Evolutionary conservation across 129 eudicot species (phyloP).

Genomic region (Kitagawia praeruptora): DNA sequence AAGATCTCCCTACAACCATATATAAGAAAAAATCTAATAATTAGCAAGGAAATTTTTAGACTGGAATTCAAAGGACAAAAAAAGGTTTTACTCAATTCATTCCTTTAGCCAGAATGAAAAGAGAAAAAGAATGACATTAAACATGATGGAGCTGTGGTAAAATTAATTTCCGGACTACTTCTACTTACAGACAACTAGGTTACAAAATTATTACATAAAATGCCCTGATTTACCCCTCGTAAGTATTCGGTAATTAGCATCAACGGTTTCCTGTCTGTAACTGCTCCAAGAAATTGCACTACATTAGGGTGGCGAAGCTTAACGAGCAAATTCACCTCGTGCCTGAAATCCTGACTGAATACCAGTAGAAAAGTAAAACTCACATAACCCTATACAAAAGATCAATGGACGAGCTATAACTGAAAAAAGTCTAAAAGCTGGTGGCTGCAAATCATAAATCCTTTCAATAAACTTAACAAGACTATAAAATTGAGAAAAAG

Average conservation of each 20-base stretch:
- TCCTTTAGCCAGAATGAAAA: too few species aligned
- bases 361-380: slow-evolving; percentile 9
- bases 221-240: slow-evolving; percentile 58
- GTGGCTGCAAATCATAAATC: background rate
- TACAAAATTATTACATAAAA: background rate
- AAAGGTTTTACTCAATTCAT: too few species aligned
- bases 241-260: slow-evolving; percentile 92
- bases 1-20: slow-evolving; percentile 59
- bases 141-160: background rate
- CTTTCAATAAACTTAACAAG: background rate
- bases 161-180: background rate
- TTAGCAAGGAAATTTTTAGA: background rate
- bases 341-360: slow-evolving; percentile 94
- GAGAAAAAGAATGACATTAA: background rate
- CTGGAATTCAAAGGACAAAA: background rate
- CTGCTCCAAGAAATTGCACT: slow-evolving; percentile 68
- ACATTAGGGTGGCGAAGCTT: slow-evolving; percentile 75
- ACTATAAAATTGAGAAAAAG: background rate
- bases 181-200: background rate
- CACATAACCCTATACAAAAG: background rate
- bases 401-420: background rate
- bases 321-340: slow-evolving; percentile 94
- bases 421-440: background rate
- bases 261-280: slow-evolving; percentile 79
- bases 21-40: background rate